Percentiles rank a stretch among this genome's conserved stretches.
phyloP scores from a whole-genome alignment of 2,329 filamentous ascomycete species.

The Fusarium decemcellulare region DNA sequence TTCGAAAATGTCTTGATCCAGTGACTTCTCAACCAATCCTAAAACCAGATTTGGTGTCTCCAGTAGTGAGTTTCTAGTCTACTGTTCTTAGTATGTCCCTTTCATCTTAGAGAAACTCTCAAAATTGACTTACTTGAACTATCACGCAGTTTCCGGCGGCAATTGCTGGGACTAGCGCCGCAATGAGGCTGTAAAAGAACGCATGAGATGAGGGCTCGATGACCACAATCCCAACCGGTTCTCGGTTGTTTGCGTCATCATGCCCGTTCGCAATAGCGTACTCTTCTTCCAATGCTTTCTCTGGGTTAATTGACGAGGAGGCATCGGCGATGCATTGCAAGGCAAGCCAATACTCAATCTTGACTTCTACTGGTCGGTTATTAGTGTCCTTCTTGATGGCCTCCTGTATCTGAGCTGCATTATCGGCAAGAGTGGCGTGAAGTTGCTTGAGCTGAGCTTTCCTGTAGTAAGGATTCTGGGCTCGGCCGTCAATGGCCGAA shows the following conservation, averaged over 20 bases:
- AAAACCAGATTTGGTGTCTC: constrained; percentile 23
- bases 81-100: rapidly evolving
- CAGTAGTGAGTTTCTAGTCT: constrained; percentile 16
- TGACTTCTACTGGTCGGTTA: constrained; percentile 31
- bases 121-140: constrained; percentile 20
- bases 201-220: constrained; percentile 38
- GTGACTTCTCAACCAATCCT: constrained; percentile 8
- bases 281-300: constrained; percentile 25
- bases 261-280: constrained; percentile 27
- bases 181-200: constrained; percentile 35
- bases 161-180: constrained; percentile 31
- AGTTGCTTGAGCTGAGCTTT: constrained; percentile 35
- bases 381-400: constrained; percentile 38
- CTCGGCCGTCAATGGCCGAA: constrained; percentile 36
- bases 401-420: constrained; percentile 32
- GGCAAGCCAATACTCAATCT: constrained; percentile 42
- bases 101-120: rapidly evolving
- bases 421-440: constrained; percentile 22
- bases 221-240: constrained; percentile 33
- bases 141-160: constrained; percentile 36
- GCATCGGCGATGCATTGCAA: constrained; percentile 34
- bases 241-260: constrained; percentile 24
- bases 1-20: constrained; percentile 26
- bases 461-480: constrained; percentile 39
- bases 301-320: constrained; percentile 28